Evolutionary conservation across 2,329 filamentous ascomycete species (phyloP).

Genomic region (Claviceps monticola): DNA sequence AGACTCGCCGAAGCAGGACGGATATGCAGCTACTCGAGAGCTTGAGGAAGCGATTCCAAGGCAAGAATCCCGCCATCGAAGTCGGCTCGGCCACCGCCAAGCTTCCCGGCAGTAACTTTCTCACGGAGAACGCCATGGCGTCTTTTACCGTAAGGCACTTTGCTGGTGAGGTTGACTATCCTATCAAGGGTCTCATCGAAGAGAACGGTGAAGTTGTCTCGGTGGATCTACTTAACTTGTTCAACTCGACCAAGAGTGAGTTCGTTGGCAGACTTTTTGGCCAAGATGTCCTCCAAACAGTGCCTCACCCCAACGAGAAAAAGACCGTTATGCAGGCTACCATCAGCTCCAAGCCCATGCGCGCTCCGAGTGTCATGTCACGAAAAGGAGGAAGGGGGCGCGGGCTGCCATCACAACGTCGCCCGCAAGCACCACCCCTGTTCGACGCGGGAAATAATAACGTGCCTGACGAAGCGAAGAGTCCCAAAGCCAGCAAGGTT

Average conservation of each 20-base stretch:
- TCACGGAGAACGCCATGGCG: constrained; percentile 65
- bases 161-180: constrained; percentile 91
- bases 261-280: constrained; percentile 87
- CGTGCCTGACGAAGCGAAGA: constrained; percentile 23
- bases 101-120: constrained; percentile 78
- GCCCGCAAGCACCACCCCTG: constrained; percentile 24
- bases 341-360: constrained; percentile 86
- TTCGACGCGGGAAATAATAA: constrained; percentile 23
- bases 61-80: constrained; percentile 81
- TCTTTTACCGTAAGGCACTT: constrained; percentile 90
- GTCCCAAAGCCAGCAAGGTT: constrained; percentile 20
- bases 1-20: constrained; percentile 76
- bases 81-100: constrained; percentile 62
- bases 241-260: constrained; percentile 74
- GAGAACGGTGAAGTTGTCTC: constrained; percentile 95
- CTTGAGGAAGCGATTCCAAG: constrained; percentile 81
- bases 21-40: constrained; percentile 87
- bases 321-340: constrained; percentile 89
- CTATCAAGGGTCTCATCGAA: constrained; percentile 73
- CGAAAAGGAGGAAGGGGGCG: constrained; percentile 46
- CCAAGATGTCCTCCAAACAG: constrained; percentile 85
- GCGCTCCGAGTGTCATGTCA: constrained; percentile 84
- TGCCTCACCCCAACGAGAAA: constrained; percentile 84
- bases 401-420: constrained; percentile 22
- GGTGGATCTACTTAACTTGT: constrained; percentile 86